Percentiles rank a stretch among this genome's conserved stretches.
Conservation (phyloP, 129 eudicot genomes). For the Sambucus nigra region DNA sequence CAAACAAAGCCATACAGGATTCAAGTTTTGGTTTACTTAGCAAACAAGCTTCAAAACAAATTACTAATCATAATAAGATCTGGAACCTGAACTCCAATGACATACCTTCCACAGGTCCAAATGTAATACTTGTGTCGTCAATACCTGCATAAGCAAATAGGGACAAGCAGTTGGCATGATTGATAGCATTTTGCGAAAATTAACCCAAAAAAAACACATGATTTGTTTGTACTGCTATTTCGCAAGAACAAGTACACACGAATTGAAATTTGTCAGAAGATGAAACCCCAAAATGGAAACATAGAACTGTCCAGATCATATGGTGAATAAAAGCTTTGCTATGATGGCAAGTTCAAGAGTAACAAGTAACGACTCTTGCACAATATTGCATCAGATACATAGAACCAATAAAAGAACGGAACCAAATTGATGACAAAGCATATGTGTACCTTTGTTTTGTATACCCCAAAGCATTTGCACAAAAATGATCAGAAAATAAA, state of each 20-base stretch:
- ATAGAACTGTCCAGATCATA: too few relatives aligned
- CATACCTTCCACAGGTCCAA: slow-evolving; percentile 59
- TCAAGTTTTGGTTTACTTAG: too few relatives aligned
- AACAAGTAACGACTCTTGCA: too few relatives aligned
- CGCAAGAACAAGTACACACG: neutral
- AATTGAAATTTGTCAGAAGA: neutral
- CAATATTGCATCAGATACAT: neutral
- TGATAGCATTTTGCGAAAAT: neutral
- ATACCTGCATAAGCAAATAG: slow-evolving; percentile 29
- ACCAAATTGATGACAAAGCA: neutral
- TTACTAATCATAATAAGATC: too few relatives aligned
- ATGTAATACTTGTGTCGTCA: slow-evolving; percentile 46
- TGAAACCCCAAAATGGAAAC: neutral
- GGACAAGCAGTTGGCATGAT: neutral
- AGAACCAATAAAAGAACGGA: neutral
- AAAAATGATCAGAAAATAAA: neutral
- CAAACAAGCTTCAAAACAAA: too few relatives aligned
- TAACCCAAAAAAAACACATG: neutral
- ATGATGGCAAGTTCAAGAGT: neutral
- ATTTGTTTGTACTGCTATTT: neutral
- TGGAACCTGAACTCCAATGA: neutral
- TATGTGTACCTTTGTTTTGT: neutral
- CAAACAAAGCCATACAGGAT: too few relatives aligned
- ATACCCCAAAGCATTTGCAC: too few relatives aligned
- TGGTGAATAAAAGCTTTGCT: too few relatives aligned